Evolutionary conservation across 2,329 filamentous ascomycete genomes (phyloP).

Genomic region (Claviceps digitariae): DNA sequence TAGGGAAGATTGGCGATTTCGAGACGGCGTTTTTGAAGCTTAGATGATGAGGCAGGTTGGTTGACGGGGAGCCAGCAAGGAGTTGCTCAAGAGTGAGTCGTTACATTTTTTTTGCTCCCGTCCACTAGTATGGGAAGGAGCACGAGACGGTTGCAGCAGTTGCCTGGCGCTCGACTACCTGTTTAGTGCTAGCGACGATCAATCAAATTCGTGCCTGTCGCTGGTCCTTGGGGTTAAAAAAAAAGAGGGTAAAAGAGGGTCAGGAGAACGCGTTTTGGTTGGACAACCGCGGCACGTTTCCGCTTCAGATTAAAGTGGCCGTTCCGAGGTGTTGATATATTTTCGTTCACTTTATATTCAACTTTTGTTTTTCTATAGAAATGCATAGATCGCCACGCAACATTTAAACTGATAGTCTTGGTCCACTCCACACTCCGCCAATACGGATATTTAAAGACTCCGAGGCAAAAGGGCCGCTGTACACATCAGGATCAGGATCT

Average conservation of each 20-base stretch:
- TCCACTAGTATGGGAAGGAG: constrained; percentile 1
- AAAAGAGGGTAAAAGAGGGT: too few relatives aligned
- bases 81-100: too few relatives aligned
- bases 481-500: neutral
- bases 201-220: too few relatives aligned
- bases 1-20: neutral
- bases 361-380: too few relatives aligned
- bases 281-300: neutral
- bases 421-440: neutral
- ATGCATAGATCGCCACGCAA: neutral
- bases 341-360: too few relatives aligned
- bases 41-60: neutral
- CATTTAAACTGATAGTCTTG: too few relatives aligned
- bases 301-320: neutral
- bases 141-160: neutral
- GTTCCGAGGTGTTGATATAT: too few relatives aligned
- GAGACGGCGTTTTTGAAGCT: too few relatives aligned
- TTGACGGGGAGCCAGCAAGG: neutral
- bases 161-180: neutral
- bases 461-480: neutral
- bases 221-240: too few relatives aligned
- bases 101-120: neutral
- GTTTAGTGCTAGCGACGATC: neutral
- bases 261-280: neutral
- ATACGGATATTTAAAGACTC: neutral